phyloP scores from a whole-genome alignment of 495 filamentous ascomycete species.

The Talaromyces liani region DNA sequence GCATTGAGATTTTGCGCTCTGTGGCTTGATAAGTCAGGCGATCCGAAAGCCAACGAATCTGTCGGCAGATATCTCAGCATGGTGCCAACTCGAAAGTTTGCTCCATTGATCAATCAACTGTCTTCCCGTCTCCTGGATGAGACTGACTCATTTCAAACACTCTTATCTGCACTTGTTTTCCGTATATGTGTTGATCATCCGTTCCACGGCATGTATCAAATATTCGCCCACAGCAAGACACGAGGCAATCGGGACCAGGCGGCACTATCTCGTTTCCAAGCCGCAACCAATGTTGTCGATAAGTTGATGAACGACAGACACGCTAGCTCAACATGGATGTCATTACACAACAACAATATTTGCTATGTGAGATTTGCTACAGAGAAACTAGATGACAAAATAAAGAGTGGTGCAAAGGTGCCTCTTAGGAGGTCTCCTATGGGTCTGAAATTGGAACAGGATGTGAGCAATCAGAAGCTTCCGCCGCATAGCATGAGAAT shows the following conservation, averaged over 20 bases:
- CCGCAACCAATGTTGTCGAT: conserved; percentile 59
- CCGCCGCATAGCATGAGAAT: conserved; percentile 90
- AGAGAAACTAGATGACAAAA: conserved; percentile 49
- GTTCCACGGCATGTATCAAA: conserved; percentile 93
- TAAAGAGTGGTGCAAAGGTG: conserved; percentile 61
- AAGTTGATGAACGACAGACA: conserved; percentile 45
- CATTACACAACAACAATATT: conserved; percentile 64
- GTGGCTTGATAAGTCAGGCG: conserved; percentile 79
- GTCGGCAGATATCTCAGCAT: conserved; percentile 59
- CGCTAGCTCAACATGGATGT: conserved; percentile 47
- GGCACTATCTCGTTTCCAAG: conserved; percentile 61
- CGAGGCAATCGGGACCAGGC: conserved; percentile 61
- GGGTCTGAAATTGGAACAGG: conserved; percentile 49
- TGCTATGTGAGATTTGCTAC: conserved; percentile 67
- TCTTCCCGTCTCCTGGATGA: conserved; percentile 78
- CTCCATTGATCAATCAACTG: conserved; percentile 88
- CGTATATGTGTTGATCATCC: conserved; percentile 87
- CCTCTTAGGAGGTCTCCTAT: conserved; percentile 49
- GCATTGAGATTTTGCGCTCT: conserved; percentile 89
- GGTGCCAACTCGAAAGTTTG: conserved; percentile 89
- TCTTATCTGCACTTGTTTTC: conserved; percentile 64
- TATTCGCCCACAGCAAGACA: conserved; percentile 70
- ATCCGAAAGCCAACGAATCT: conserved; percentile 64
- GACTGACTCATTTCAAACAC: conserved; percentile 59
- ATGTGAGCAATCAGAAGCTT: conserved; percentile 50